A percentile compares a stretch with the other conserved stretches of the same genome.
Conservation (phyloP, 805 yeast genomes). For the Starmera caribaea region DNA sequence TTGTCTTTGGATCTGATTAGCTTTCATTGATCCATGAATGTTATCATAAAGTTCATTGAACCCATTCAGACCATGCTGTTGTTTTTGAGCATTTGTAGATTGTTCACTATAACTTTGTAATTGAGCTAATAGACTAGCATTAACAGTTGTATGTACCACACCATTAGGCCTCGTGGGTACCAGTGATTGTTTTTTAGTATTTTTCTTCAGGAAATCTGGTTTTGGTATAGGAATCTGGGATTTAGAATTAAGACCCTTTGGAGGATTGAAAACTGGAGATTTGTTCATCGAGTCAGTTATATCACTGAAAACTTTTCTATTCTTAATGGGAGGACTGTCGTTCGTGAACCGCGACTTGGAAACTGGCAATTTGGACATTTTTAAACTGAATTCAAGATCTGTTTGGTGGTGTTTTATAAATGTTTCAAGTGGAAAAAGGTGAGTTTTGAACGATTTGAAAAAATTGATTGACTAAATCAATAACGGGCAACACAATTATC, state of each 20-base stretch:
- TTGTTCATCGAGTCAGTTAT: slow-evolving; percentile 9
- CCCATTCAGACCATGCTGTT: slow-evolving; percentile 8
- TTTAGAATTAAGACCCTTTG: not conserved
- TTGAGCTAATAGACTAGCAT: not conserved
- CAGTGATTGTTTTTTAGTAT: not conserved
- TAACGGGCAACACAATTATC: too few species aligned
- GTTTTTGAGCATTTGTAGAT: not conserved
- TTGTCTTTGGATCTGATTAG: not conserved
- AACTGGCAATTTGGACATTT: slow-evolving; percentile 9
- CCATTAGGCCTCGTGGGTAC: slow-evolving; percentile 1
- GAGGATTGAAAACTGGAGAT: slow-evolving; percentile 8
- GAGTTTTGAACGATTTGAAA: too few species aligned
- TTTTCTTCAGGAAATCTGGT: not conserved
- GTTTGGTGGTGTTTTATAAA: too few species aligned
- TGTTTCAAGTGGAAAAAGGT: too few species aligned
- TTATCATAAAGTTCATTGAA: slow-evolving; percentile 1
- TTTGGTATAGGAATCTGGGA: not conserved
- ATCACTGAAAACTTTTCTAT: slow-evolving; percentile 13
- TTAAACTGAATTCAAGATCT: not conserved
- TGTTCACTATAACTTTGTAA: not conserved
- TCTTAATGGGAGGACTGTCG: slow-evolving; percentile 15
- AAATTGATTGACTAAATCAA: too few species aligned
- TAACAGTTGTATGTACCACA: not conserved
- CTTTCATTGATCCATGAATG: not conserved
- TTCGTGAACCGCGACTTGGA: slow-evolving; percentile 3